phyloP scores from a whole-genome alignment of 305 asterid genomes.

The Rubia balearica region DNA sequence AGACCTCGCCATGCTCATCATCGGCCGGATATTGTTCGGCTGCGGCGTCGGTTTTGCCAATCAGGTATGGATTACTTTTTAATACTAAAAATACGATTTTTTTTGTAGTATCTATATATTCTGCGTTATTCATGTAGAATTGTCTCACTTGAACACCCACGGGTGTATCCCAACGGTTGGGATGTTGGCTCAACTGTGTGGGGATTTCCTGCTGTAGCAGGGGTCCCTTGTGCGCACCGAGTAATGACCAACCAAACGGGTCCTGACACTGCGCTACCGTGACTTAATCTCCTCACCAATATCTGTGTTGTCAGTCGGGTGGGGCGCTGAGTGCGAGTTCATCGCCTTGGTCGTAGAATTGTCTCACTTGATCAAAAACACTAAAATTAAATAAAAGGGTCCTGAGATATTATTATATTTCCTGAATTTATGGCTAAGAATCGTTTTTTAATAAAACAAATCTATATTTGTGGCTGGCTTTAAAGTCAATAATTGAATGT shows the following conservation, averaged over 20 bases:
- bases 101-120: neutral
- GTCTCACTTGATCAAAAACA: neutral
- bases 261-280: no score
- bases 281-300: no score
- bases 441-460: no score
- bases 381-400: no score
- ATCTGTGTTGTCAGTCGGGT: no score
- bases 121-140: neutral
- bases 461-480: neutral
- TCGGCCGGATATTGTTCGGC: slow-evolving; percentile 76
- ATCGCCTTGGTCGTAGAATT: neutral
- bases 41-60: slow-evolving; percentile 93
- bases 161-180: no score
- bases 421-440: no score
- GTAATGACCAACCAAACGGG: no score
- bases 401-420: no score
- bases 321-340: fast-evolving
- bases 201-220: fast-evolving
- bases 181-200: fast-evolving
- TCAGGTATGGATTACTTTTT: slow-evolving; percentile 33
- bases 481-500: neutral
- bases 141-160: neutral
- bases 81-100: neutral
- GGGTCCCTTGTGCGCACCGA: fast-evolving
- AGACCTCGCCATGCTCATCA: slow-evolving; percentile 83